Base-by-base conservation (phyloP, 352 stramenopile genomes). In the Peronospora tabacina region DNA sequence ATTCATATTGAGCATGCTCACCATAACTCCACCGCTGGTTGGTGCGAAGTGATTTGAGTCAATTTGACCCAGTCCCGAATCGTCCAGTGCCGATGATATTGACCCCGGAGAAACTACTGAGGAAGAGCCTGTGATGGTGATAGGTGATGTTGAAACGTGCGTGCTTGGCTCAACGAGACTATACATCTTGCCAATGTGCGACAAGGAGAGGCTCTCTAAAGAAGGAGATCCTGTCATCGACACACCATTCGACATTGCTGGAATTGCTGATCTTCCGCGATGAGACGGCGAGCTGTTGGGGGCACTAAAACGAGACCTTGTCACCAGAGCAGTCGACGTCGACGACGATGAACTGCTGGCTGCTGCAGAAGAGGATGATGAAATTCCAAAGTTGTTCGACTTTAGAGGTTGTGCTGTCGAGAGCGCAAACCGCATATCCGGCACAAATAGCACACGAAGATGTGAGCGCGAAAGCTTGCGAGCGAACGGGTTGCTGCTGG, bases 161-260 rank as follows among this genome's bases (percentile, higher is more conserved):
- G 83, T 67, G 32, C 77, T 86, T 28, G 79, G 79, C 10, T 80
- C 70, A 28, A 87, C 74, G 0, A 94, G 67, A 8, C 80, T 84
- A 45, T 94, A 94, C 75, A 91, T 87, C 32, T 83, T 83, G 34
- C 88, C 72, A 17, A 94, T 82, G 7, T 87, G 56, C 1, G 76
- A 76, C 12, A 91, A 55, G 0, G 80, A 86, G 8, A 94, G 44
- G 32, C 82, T 90, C 33, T 91, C 82, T 37, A 90, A 55, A 7
- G 81, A 67, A 10, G 64, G 53, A 16, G 62, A 51, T 3, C 55
- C 62, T 11, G 12, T 51, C 19, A 51, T 17, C 16, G 49, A 46
- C 6, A 43, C 62, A 37, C 52, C 46, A 20, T 56, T 68, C 12
- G 51, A 47, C 7, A 48, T 38, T 43, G 58, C 41, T 24, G 59